Conservation (phyloP, 2,329 filamentous ascomycete genomes). For the Sarocladium strictum region DNA sequence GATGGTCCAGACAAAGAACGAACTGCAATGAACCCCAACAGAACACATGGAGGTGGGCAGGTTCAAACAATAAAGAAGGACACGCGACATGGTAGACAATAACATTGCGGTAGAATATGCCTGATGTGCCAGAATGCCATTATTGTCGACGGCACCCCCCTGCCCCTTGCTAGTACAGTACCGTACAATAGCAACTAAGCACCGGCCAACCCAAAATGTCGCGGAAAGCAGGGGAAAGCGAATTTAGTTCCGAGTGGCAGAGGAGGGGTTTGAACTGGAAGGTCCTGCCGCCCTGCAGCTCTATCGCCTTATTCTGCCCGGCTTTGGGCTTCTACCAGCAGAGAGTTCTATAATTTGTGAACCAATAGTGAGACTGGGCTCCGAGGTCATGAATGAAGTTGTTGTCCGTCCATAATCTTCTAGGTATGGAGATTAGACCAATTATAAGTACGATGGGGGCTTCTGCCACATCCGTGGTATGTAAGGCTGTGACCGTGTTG, state of each 20-base stretch:
- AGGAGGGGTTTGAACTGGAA: not conserved
- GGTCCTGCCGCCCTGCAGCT: not conserved
- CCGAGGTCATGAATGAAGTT: too few species aligned
- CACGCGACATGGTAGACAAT: not conserved
- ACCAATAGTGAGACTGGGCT: not conserved
- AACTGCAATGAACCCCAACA: too few species aligned
- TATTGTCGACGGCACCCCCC: not conserved
- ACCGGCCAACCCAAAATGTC: not conserved
- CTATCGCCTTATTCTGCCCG: not conserved
- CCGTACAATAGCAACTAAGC: too few species aligned
- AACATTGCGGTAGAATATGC: not conserved
- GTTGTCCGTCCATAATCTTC: too few species aligned
- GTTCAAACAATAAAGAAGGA: too few species aligned
- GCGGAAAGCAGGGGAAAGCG: not conserved
- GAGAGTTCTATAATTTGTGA: not conserved
- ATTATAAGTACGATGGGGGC: too few species aligned
- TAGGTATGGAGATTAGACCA: too few species aligned
- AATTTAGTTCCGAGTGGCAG: not conserved
- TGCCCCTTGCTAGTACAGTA: not conserved
- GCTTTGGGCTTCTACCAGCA: not conserved
- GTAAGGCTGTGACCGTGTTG: too few species aligned
- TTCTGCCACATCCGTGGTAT: too few species aligned
- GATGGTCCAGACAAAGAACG: not conserved
- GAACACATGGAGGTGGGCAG: too few species aligned
- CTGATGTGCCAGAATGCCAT: conserved; percentile 4